Evolutionary conservation across 2,329 filamentous ascomycete genomes (phyloP).

Genomic region (Phialophora verrucosa): DNA sequence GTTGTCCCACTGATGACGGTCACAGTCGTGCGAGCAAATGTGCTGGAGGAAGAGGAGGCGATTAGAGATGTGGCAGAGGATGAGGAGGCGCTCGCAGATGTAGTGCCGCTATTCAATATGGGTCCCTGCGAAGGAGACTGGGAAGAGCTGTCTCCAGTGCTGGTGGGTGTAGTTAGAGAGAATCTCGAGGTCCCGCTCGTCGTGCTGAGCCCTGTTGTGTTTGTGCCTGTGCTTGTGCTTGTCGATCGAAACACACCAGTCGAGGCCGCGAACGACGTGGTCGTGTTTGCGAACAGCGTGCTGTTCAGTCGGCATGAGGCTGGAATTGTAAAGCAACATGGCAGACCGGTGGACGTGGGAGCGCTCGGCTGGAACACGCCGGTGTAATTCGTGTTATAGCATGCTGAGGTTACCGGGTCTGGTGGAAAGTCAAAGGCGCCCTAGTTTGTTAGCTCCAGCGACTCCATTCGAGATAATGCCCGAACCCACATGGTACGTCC

Average conservation of each 20-base stretch:
- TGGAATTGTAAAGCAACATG: constrained; percentile 35
- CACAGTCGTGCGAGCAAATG: constrained; percentile 8
- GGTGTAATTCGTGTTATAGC: constrained; percentile 34
- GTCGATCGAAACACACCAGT: constrained; percentile 35
- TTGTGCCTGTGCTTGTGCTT: constrained; percentile 8
- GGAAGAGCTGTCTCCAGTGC: constrained; percentile 11
- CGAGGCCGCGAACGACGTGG: constrained; percentile 28
- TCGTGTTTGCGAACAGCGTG: constrained; percentile 15
- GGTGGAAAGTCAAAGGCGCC: constrained; percentile 35
- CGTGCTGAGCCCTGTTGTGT: constrained; percentile 6
- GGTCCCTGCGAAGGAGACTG: constrained; percentile 8
- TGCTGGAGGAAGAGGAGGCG: neutral
- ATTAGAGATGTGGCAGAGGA: neutral
- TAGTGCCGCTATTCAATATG: constrained; percentile 18
- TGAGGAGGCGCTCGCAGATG: constrained; percentile 19
- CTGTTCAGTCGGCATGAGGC: constrained; percentile 29
- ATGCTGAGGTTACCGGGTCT: constrained; percentile 16
- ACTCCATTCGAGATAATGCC: neutral
- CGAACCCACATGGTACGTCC: constrained; percentile 28
- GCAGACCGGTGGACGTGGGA: constrained; percentile 26
- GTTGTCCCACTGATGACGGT: constrained; percentile 26
- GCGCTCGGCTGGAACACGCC: constrained; percentile 28
- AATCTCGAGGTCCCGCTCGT: constrained; percentile 17
- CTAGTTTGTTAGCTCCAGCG: constrained; percentile 11
- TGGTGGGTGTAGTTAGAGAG: constrained; percentile 21